Conservation (phyloP, 164 flowering plant species). For the Kingdonia uniflora region DNA sequence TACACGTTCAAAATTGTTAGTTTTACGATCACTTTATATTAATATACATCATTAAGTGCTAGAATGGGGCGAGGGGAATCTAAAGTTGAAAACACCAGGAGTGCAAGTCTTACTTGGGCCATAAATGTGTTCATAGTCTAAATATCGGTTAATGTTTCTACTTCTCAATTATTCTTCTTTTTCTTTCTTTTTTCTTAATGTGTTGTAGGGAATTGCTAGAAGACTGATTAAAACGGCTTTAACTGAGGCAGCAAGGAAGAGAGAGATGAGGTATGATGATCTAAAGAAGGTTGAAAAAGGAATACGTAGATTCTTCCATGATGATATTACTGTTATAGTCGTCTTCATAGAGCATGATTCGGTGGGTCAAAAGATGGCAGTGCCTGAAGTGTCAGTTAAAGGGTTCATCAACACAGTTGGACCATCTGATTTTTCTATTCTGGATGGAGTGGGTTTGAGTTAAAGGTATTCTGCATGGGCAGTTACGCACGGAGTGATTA, state of each 20-base stretch:
- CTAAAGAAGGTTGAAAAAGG: slow-evolving; percentile 45
- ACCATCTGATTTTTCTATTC: slow-evolving; percentile 36
- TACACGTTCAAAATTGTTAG: no score
- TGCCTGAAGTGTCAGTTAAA: slow-evolving; percentile 38
- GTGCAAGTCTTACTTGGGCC: no score
- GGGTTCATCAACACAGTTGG: slow-evolving; percentile 40
- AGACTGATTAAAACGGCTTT: slow-evolving; percentile 50
- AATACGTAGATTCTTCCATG: slow-evolving; percentile 46
- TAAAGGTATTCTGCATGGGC: not conserved
- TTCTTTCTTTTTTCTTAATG: not conserved
- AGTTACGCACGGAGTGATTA: not conserved
- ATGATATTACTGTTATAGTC: slow-evolving; percentile 77
- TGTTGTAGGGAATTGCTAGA: slow-evolving; percentile 63
- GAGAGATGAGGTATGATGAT: slow-evolving; percentile 37
- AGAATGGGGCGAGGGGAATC: no score
- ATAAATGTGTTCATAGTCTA: no score
- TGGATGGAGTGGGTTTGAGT: slow-evolving; percentile 19
- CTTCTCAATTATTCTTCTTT: not conserved
- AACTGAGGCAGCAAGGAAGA: slow-evolving; percentile 46
- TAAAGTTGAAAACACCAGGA: no score
- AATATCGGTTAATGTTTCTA: no score
- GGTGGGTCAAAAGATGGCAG: slow-evolving; percentile 16
- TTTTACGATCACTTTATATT: no score
- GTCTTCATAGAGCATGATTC: slow-evolving; percentile 52
- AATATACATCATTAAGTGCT: no score